These are phyloP conservation scores for Chrysanthemum lavandulifolium DNA, from an alignment of 129 eudicot genomes.

Conservation along the genomic window DNA sequence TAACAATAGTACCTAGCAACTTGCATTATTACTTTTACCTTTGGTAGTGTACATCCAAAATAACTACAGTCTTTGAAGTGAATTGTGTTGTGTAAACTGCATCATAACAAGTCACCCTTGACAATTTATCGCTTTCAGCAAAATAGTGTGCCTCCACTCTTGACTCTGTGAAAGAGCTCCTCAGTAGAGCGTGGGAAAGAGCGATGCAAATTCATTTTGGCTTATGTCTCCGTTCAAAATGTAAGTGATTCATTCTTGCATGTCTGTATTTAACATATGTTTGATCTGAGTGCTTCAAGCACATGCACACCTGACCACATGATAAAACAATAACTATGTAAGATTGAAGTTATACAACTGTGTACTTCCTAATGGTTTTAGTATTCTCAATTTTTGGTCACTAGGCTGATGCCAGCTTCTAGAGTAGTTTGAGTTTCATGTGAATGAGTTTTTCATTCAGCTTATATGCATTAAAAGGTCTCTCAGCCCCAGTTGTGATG, in stretches of 20 bases:
- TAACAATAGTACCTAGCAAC: neutral
- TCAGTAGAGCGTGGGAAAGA: slow-evolving; percentile 38
- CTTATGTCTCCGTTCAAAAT: slow-evolving; percentile 80
- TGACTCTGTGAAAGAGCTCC: slow-evolving; percentile 78
- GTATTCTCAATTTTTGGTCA: neutral
- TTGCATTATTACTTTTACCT: neutral
- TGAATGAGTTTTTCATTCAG: neutral
- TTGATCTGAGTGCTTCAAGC: neutral
- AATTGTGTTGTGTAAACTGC: neutral
- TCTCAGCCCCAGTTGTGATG: neutral
- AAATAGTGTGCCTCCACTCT: slow-evolving; percentile 76
- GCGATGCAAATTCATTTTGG: slow-evolving; percentile 74
- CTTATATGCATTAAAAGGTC: neutral
- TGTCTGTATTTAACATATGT: neutral
- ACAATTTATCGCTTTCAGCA: slow-evolving; percentile 80
- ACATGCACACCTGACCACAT: neutral
- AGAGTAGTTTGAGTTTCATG: neutral
- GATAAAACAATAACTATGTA: neutral
- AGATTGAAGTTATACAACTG: neutral
- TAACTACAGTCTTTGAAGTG: neutral
- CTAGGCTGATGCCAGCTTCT: too few species aligned
- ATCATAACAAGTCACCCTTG: slow-evolving; percentile 34
- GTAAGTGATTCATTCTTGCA: slow-evolving; percentile 41
- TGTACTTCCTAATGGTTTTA: neutral
- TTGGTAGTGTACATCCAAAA: neutral